phyloP scores from a whole-genome alignment of 2,329 filamentous ascomycete species.

The Monilinia aucupariae region DNA sequence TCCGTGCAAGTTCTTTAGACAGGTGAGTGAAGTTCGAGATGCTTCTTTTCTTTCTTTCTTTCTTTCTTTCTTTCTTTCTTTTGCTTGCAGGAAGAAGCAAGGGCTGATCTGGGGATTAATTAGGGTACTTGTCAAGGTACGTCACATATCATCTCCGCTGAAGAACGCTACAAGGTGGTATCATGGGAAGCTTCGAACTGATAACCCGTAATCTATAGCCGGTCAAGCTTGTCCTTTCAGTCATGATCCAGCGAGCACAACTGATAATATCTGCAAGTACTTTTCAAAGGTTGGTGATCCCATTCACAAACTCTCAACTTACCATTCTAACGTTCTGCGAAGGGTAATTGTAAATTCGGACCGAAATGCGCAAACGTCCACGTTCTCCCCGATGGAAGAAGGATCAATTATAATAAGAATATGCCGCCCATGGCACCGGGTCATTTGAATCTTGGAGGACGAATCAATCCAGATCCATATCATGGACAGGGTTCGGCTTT shows the following conservation, averaged over 20 bases:
- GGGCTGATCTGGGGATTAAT: background rate
- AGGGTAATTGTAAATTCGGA: constrained; percentile 99
- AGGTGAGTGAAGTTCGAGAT: constrained; percentile 5
- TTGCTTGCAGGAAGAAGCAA: background rate
- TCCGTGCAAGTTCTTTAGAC: constrained; percentile 19
- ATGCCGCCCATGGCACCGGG: constrained; percentile 45
- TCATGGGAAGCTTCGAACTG: constrained; percentile 44
- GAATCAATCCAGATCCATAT: constrained; percentile 62
- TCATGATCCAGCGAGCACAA: constrained; percentile 79
- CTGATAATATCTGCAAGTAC: constrained; percentile 95
- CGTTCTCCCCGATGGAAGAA: constrained; percentile 85
- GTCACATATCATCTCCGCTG: background rate
- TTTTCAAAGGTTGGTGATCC: constrained; percentile 76
- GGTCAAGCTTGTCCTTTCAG: constrained; percentile 94
- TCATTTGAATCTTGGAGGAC: constrained; percentile 57
- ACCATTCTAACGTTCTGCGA: constrained; percentile 28
- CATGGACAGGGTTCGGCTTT: constrained; percentile 65
- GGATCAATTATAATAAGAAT: constrained; percentile 68
- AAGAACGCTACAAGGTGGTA: background rate
- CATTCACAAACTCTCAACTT: background rate
- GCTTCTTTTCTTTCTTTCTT: background rate
- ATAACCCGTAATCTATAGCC: constrained; percentile 41
- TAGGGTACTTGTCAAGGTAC: constrained; percentile 19
- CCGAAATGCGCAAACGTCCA: constrained; percentile 96
- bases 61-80: background rate